Evolutionary conservation across 2,329 filamentous ascomycete genomes (phyloP).

Genomic region (Dendrostoma leiphaemia): DNA sequence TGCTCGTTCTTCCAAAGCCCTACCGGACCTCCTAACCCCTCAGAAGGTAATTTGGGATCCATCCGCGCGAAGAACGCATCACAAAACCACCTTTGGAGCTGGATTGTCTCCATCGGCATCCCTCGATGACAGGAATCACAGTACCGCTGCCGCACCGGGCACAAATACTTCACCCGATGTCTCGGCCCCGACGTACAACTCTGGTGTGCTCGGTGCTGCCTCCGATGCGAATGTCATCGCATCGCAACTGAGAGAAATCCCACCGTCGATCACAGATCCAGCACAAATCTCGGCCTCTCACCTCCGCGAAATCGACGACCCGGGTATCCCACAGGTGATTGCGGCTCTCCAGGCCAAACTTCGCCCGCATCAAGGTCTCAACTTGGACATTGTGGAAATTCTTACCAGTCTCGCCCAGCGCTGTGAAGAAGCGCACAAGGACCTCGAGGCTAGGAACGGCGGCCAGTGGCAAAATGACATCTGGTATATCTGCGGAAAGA

Average conservation of each 20-base stretch:
- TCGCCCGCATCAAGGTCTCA: constrained; percentile 41
- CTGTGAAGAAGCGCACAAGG: constrained; percentile 42
- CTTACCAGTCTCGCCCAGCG: constrained; percentile 38
- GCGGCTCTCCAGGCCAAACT: constrained; percentile 40
- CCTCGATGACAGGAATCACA: not conserved
- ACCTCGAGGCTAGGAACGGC: constrained; percentile 28
- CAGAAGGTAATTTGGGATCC: constrained; percentile 17
- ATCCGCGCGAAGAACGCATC: constrained; percentile 4
- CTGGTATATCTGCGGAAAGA: constrained; percentile 47
- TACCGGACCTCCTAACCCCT: constrained; percentile 4
- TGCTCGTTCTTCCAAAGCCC: not conserved
- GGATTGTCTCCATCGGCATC: not conserved
- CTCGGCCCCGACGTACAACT: too few species aligned
- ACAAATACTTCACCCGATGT: too few species aligned
- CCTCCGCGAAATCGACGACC: constrained; percentile 33
- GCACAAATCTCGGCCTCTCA: constrained; percentile 13
- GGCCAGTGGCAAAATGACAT: constrained; percentile 41
- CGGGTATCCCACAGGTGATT: constrained; percentile 38
- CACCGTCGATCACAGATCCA: constrained; percentile 6
- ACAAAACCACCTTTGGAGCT: not conserved
- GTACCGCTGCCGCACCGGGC: not conserved
- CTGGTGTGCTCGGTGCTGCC: not conserved
- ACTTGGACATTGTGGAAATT: constrained; percentile 43
- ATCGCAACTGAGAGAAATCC: not conserved
- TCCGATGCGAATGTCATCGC: not conserved